Percentiles rank a stretch among this genome's conserved stretches.
phyloP scores from a whole-genome alignment of 306 rosid species.

The Ormosia semicastrata region DNA sequence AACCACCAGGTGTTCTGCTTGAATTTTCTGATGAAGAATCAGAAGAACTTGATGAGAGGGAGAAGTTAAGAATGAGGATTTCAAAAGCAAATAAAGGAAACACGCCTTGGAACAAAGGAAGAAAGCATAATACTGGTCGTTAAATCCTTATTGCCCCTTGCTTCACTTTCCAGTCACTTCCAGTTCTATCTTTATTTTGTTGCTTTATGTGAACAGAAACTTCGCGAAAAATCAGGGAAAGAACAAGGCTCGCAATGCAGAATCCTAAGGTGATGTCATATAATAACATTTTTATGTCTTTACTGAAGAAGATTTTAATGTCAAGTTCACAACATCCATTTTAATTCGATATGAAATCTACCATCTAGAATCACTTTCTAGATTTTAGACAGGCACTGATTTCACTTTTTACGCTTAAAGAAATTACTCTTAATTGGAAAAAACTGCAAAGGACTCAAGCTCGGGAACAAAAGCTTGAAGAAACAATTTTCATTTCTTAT shows the following conservation, averaged over 20 bases:
- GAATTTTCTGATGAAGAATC: constrained; percentile 33
- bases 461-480: neutral
- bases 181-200: neutral
- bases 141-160: neutral
- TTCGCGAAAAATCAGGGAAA: constrained; percentile 73
- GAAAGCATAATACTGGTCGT: constrained; percentile 81
- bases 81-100: constrained; percentile 92
- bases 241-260: constrained; percentile 97
- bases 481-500: neutral
- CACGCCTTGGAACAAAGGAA: constrained; percentile 96
- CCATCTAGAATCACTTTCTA: neutral
- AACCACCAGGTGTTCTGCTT: constrained; percentile 10
- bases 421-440: neutral
- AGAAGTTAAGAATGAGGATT: constrained; percentile 71
- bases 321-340: neutral
- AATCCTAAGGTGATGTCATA: constrained; percentile 99
- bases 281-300: constrained; percentile 65
- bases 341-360: neutral
- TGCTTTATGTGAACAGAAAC: constrained; percentile 62
- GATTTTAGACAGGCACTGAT: neutral
- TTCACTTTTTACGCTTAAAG: neutral
- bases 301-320: constrained; percentile 24
- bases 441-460: neutral
- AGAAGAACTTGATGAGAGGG: constrained; percentile 53
- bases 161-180: neutral